Percentiles rank a stretch among this genome's conserved stretches.
phyloP scores from a whole-genome alignment of 2,329 filamentous ascomycete species.

The Scolecobasidium constrictum region DNA sequence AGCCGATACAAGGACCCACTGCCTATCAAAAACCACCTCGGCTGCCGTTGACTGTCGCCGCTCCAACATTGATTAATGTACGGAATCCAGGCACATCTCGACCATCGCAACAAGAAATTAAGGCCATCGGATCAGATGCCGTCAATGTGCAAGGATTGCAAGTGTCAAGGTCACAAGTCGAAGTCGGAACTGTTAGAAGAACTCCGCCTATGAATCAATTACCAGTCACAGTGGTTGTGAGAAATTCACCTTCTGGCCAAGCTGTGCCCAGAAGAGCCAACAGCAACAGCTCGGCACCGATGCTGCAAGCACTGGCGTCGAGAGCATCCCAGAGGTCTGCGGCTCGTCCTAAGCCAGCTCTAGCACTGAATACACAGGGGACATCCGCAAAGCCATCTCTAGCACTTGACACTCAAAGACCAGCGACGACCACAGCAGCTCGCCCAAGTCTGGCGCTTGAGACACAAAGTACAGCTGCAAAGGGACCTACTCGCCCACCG shows the following conservation, averaged over 20 bases:
- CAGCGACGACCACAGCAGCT: too few relatives aligned
- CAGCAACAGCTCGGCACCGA: background rate
- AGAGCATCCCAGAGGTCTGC: background rate
- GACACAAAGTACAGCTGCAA: background rate
- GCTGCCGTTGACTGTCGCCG: background rate
- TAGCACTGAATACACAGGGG: background rate
- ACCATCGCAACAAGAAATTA: background rate
- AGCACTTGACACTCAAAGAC: too few relatives aligned
- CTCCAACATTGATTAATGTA: background rate
- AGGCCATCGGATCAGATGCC: too few relatives aligned
- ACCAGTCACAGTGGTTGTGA: too few relatives aligned
- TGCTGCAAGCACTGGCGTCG: background rate
- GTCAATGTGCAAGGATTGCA: too few relatives aligned
- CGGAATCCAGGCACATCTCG: constrained; percentile 1
- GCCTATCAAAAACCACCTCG: background rate
- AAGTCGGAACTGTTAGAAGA: too few relatives aligned
- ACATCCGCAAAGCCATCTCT: background rate
- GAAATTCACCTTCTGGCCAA: too few relatives aligned
- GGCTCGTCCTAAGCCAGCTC: background rate
- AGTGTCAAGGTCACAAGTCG: too few relatives aligned
- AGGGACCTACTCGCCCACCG: background rate
- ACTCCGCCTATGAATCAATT: too few relatives aligned
- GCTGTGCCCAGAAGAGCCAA: too few relatives aligned
- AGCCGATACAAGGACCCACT: background rate
- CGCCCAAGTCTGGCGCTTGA: background rate